A percentile compares a stretch with the other conserved stretches of the same genome.
phyloP scores from a whole-genome alignment of 495 filamentous ascomycete genomes.

The Schizothecium vesticola region DNA sequence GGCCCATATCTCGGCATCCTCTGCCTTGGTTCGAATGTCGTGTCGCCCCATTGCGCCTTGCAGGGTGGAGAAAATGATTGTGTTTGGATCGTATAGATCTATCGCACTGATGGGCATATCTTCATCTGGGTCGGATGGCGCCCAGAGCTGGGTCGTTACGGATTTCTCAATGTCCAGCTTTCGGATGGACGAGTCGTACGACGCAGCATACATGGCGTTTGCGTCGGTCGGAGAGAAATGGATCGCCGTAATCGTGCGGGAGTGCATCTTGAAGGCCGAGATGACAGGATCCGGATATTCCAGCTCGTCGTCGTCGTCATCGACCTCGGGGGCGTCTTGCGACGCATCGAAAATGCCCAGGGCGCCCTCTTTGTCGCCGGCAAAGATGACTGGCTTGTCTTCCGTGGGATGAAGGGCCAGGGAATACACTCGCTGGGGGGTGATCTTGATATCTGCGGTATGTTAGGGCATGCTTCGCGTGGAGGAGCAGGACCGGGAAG shows the following conservation, averaged over 20 bases:
- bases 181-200: slow-evolving; percentile 93
- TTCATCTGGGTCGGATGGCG: slow-evolving; percentile 57
- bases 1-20: slow-evolving; percentile 60
- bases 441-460: slow-evolving; percentile 76
- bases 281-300: slow-evolving; percentile 59
- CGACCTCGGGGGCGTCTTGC: slow-evolving; percentile 51
- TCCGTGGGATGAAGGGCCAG: slow-evolving; percentile 84
- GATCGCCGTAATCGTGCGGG: slow-evolving; percentile 81
- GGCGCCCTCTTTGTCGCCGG: slow-evolving; percentile 90
- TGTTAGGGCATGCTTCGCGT: neutral
- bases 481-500: neutral
- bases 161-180: slow-evolving; percentile 78
- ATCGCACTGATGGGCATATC: slow-evolving; percentile 78
- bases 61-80: slow-evolving; percentile 82
- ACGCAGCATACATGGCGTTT: slow-evolving; percentile 72
- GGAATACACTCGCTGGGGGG: slow-evolving; percentile 81
- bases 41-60: slow-evolving; percentile 72
- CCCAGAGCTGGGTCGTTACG: slow-evolving; percentile 71
- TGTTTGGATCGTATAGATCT: slow-evolving; percentile 71
- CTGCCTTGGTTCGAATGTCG: slow-evolving; percentile 59
- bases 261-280: slow-evolving; percentile 81
- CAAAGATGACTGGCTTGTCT: slow-evolving; percentile 86
- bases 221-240: slow-evolving; percentile 66
- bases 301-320: slow-evolving; percentile 58
- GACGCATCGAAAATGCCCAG: slow-evolving; percentile 91